Base-by-base conservation (phyloP, 2,329 filamentous ascomycete species). In the Trichoderma simmonsii region DNA sequence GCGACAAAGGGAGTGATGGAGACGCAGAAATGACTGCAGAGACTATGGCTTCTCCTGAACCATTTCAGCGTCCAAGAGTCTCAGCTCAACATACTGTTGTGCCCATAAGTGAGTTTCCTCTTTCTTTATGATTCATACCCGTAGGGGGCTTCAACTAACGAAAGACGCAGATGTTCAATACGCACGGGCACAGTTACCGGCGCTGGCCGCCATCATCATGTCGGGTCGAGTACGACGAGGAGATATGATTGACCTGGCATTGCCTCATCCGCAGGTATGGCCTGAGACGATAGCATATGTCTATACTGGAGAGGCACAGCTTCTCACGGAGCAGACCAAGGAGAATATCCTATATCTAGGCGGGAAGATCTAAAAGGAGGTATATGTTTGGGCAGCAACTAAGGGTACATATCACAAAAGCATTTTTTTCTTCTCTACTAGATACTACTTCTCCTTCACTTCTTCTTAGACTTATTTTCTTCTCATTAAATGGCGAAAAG, bases 211-310 rank as follows among this genome's bases (percentile, higher is more conserved):
- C 2, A 79, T 90, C 61, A 85, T 91, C 74, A 80, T 86, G 39
- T 89, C 87, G 0, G 84, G 86, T 5, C 82, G 86, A 75, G 82
- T 90, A 26, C 79, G 80, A 15, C 81, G 82, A 28, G 85, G 87
- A 32, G 88, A 90, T 75, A 80, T 82, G 2, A 82, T 91, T 66
- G 87, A 90, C 74, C 80, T 91, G 11, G 88, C 88, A 0, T 74
- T 91, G 70, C 89, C 89, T 1, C 82, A 86, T 71, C 88, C 89
- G 1, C 83, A 85, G 65, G 85, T 82, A 8, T 91, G 89, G 89
- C 76, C 78, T 3, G 84, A 87, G 69, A 89, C 88, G 0, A 80
- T 89, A n/a, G 80, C 81, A 4, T 86, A 87, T 75, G 81, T 88
- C 30, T 90, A 90, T 76, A 88, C 85, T 0, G 86, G 86, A 43